phyloP scores from a whole-genome alignment of 75 land plant genomes.

The Pseudotsuga menziesii region DNA sequence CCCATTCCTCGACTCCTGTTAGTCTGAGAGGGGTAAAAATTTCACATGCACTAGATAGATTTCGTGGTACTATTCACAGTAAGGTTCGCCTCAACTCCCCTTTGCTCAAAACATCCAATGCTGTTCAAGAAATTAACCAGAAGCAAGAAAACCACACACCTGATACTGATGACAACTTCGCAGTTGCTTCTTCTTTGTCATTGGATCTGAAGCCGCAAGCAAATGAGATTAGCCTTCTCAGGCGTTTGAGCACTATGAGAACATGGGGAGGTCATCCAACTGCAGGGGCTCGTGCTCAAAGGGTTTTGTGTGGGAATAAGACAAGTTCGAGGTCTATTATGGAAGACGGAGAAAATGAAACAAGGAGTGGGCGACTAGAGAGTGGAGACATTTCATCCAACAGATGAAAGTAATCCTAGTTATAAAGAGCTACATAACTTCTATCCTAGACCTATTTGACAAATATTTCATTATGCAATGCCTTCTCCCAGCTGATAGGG shows the following conservation, averaged over 20 bases:
- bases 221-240: background rate
- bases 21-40: background rate
- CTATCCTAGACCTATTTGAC: too few relatives aligned
- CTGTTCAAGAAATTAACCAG: too few relatives aligned
- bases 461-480: too few relatives aligned
- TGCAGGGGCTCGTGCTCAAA: conserved; percentile 2
- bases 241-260: background rate
- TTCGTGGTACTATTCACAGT: background rate
- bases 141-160: background rate
- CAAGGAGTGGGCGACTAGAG: too few relatives aligned
- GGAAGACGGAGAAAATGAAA: too few relatives aligned
- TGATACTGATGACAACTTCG: background rate
- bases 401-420: too few relatives aligned
- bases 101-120: too few relatives aligned
- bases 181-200: background rate
- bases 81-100: background rate
- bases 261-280: background rate
- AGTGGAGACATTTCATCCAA: too few relatives aligned
- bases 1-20: background rate
- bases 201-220: background rate
- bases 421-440: too few relatives aligned
- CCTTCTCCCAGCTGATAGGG: too few relatives aligned
- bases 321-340: background rate
- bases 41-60: background rate
- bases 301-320: background rate